Percentiles rank a stretch among this genome's conserved stretches.
Conservation (phyloP, 2,329 filamentous ascomycete species). For the Neodidymelliopsis sp. region DNA sequence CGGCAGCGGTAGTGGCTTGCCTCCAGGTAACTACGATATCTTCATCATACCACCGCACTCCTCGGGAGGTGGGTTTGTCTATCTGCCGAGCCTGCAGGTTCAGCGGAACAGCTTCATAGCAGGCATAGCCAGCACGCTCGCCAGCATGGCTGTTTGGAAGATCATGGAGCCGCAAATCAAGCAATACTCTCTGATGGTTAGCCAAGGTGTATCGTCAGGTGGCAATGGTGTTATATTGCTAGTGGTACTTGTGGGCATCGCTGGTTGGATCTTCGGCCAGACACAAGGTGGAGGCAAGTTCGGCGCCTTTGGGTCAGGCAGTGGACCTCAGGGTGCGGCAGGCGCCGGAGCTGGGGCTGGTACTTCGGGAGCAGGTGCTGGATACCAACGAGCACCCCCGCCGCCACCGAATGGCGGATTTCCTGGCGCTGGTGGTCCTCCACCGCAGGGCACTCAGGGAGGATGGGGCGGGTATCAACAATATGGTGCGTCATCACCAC, state of each 20-base stretch:
- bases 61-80: slow-evolving; percentile 86
- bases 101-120: slow-evolving; percentile 91
- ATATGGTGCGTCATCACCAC: slow-evolving; percentile 40
- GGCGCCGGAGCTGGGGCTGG: slow-evolving; percentile 42
- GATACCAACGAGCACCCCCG: slow-evolving; percentile 41
- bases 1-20: slow-evolving; percentile 64
- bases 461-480: slow-evolving; percentile 38
- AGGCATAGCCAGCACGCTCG: slow-evolving; percentile 79
- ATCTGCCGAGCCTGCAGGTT: slow-evolving; percentile 87
- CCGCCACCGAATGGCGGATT: slow-evolving; percentile 45
- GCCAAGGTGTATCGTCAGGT: slow-evolving; percentile 62
- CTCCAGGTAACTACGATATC: slow-evolving; percentile 93
- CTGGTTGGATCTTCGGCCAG: slow-evolving; percentile 78
- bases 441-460: slow-evolving; percentile 41
- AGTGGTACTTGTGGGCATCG: slow-evolving; percentile 75
- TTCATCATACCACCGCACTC: slow-evolving; percentile 96
- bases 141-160: slow-evolving; percentile 75
- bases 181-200: slow-evolving; percentile 75
- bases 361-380: slow-evolving; percentile 31
- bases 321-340: slow-evolving; percentile 42
- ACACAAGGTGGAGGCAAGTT: slow-evolving; percentile 62
- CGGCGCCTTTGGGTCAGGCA: slow-evolving; percentile 34
- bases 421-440: slow-evolving; percentile 40
- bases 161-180: slow-evolving; percentile 76
- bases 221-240: slow-evolving; percentile 77